These are phyloP conservation scores for Rhodamnia rubescens DNA, from an alignment of 345 rosid genomes.

Conservation along the genomic window DNA sequence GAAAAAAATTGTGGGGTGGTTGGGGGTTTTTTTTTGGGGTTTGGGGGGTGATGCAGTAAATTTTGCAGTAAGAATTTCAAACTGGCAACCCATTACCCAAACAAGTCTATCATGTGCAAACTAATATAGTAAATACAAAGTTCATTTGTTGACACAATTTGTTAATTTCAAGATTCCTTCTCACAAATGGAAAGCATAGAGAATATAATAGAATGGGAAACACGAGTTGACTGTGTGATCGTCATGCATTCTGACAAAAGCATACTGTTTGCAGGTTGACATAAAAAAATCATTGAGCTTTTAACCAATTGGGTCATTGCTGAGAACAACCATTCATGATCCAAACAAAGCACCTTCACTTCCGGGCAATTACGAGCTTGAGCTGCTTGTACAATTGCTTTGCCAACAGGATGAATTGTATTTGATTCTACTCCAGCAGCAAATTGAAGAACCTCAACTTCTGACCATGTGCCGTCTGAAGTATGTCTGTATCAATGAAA, in stretches of 20 bases:
- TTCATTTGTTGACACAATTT: not conserved
- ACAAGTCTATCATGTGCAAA: not conserved
- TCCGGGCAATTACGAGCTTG: slow-evolving; percentile 29
- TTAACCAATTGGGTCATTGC: not conserved
- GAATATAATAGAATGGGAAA: not conserved
- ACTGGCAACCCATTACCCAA: not conserved
- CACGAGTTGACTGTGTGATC: not conserved
- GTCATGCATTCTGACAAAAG: not conserved
- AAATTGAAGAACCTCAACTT: slow-evolving; percentile 61
- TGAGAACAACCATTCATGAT: not conserved
- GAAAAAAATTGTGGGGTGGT: not conserved
- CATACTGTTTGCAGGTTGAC: not conserved
- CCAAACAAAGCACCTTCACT: slow-evolving; percentile 33
- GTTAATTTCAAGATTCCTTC: not conserved
- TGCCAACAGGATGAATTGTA: slow-evolving; percentile 90
- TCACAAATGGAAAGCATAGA: not conserved
- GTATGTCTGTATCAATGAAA: slow-evolving; percentile 26
- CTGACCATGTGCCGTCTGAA: slow-evolving; percentile 31
- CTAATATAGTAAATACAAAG: not conserved
- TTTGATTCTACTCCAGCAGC: slow-evolving; percentile 94
- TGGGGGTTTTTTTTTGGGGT: too few species aligned
- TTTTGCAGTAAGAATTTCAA: not conserved
- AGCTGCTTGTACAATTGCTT: slow-evolving; percentile 88
- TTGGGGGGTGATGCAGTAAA: not conserved
- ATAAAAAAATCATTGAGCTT: not conserved